Conservation (phyloP, 1,284 basidiomycete species). For the Fomitopsis schrenkii region DNA sequence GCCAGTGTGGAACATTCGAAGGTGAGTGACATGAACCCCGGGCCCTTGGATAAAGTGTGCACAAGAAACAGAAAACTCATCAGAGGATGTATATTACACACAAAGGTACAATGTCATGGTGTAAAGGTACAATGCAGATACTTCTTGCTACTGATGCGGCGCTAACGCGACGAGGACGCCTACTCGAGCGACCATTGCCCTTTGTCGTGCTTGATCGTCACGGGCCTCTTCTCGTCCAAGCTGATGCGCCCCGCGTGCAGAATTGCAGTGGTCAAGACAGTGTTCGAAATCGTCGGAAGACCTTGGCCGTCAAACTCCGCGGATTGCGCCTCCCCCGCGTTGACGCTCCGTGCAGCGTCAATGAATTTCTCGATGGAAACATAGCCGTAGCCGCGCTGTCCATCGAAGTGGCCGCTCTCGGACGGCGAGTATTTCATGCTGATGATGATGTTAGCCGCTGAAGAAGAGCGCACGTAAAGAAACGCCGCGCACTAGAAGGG, state of each 20-base stretch:
- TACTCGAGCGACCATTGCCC: constrained; percentile 71
- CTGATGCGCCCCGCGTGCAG: constrained; percentile 87
- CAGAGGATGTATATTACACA: background rate
- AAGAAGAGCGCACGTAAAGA: background rate
- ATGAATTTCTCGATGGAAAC: constrained; percentile 92
- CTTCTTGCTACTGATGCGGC: background rate
- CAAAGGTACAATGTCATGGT: background rate
- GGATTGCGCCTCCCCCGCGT: constrained; percentile 61
- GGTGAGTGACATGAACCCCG: background rate
- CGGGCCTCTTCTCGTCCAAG: constrained; percentile 81
- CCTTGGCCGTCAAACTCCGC: constrained; percentile 76
- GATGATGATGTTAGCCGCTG: constrained; percentile 8
- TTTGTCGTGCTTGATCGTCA: constrained; percentile 64
- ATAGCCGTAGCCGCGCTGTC: constrained; percentile 88
- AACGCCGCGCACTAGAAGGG: constrained; percentile 75
- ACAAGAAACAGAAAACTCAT: background rate
- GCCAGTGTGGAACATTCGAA: background rate
- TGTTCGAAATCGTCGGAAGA: constrained; percentile 85
- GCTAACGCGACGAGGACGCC: background rate
- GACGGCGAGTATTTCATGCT: constrained; percentile 94
- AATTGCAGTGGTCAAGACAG: constrained; percentile 88
- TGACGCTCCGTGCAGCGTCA: constrained; percentile 75
- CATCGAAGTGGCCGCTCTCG: constrained; percentile 88
- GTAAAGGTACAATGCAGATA: background rate
- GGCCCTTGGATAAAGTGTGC: background rate